phyloP scores from a whole-genome alignment of 345 rosid genomes.

The Gossypium bickii region DNA sequence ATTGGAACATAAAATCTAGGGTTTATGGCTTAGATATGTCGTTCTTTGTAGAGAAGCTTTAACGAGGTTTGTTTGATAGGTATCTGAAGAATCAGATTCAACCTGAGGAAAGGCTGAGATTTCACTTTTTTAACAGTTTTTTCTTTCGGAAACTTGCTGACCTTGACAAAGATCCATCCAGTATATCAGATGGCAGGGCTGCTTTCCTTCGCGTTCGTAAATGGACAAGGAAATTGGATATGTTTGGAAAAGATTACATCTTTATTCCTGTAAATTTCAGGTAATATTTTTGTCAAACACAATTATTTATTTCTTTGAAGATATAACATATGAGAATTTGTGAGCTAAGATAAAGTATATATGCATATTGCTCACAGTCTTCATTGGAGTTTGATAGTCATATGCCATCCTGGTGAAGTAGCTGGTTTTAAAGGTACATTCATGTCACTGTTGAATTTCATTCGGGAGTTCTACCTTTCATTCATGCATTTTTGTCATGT shows the following conservation, averaged over 20 bases:
- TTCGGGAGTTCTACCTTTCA: conserved; percentile 4
- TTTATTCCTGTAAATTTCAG: conserved; percentile 92
- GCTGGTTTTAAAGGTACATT: conserved; percentile 57
- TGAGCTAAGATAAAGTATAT: conserved; percentile 19
- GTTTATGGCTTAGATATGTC: background rate
- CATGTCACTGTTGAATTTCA: conserved; percentile 10
- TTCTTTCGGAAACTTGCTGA: conserved; percentile 99
- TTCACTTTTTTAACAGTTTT: conserved; percentile 94
- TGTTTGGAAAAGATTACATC: conserved; percentile 88
- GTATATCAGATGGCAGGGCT: conserved; percentile 92
- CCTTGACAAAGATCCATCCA: conserved; percentile 93
- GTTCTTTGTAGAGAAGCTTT: background rate
- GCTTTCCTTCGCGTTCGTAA: conserved; percentile 92
- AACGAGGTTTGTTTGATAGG: conserved; percentile 38
- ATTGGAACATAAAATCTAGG: conserved; percentile 7
- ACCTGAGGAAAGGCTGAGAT: conserved; percentile 57
- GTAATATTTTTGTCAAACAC: conserved; percentile 38
- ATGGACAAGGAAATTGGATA: conserved; percentile 95
- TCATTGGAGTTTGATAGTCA: conserved; percentile 94
- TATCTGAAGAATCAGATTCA: conserved; percentile 76
- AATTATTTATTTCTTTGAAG: conserved; percentile 5
- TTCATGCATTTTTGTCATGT: conserved; percentile 18
- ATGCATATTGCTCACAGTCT: conserved; percentile 51
- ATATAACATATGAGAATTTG: conserved; percentile 8
- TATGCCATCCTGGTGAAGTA: conserved; percentile 92